A percentile compares a stretch with the other conserved stretches of the same genome.
These are phyloP conservation scores for Sonneratia caseolaris DNA, from an alignment of 345 rosid species.

Conservation along the genomic window DNA sequence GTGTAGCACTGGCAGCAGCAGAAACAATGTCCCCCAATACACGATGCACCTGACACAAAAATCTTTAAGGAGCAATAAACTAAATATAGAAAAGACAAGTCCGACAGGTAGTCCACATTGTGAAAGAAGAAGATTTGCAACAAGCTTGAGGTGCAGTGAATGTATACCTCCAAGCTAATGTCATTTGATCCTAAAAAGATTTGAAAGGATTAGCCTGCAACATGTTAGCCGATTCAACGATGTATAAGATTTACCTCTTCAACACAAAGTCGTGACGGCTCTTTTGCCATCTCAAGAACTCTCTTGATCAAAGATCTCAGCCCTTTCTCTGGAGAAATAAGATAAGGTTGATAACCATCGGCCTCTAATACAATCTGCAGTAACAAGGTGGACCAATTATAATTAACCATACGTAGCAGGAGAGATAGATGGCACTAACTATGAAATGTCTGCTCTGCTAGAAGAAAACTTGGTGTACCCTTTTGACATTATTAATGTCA, in stretches of 20 bases:
- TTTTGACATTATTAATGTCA: constrained; percentile 40
- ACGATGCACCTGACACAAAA: constrained; percentile 28
- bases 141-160: not conserved
- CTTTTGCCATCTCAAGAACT: constrained; percentile 47
- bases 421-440: constrained; percentile 2
- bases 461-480: constrained; percentile 21
- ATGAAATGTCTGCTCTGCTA: not conserved
- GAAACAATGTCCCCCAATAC: constrained; percentile 40
- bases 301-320: constrained; percentile 40
- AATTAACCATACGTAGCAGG: not conserved
- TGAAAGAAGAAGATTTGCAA: not conserved
- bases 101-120: not conserved
- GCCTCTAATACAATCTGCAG: constrained; percentile 46
- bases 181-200: not conserved
- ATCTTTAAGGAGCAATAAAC: not conserved
- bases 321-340: constrained; percentile 51
- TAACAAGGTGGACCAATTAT: not conserved
- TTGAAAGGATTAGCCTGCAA: not conserved
- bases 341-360: constrained; percentile 52
- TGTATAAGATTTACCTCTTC: constrained; percentile 30
- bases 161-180: not conserved
- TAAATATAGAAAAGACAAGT: not conserved
- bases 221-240: not conserved
- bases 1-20: constrained; percentile 39
- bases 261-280: constrained; percentile 45